Conservation (phyloP, 2,329 filamentous ascomycete genomes). For the Cryphonectria japonica region DNA sequence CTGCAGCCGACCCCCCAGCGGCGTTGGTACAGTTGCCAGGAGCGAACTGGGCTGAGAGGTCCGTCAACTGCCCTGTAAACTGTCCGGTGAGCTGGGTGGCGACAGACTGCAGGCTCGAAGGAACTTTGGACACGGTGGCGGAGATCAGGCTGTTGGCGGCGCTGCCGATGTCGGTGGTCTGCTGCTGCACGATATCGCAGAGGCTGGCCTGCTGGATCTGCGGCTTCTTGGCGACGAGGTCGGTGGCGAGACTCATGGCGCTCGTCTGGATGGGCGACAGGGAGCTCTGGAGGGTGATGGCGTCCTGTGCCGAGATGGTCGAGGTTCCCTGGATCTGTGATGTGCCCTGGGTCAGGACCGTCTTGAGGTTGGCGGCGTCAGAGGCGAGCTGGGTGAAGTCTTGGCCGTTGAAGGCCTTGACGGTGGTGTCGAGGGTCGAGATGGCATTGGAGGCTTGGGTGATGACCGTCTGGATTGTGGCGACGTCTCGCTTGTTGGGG, state of each 20-base stretch:
- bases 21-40: conserved; percentile 38
- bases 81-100: conserved; percentile 35
- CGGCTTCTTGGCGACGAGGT: conserved; percentile 37
- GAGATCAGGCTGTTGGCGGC: conserved; percentile 37
- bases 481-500: conserved; percentile 32
- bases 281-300: conserved; percentile 28
- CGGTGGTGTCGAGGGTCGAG: conserved; percentile 35
- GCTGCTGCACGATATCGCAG: conserved; percentile 35
- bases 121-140: conserved; percentile 38
- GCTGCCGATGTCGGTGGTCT: conserved; percentile 34
- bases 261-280: conserved; percentile 35
- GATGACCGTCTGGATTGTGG: conserved; percentile 33
- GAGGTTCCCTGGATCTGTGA: conserved; percentile 18
- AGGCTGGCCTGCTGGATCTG: conserved; percentile 36
- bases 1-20: conserved; percentile 15
- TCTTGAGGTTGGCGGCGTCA: conserved; percentile 33
- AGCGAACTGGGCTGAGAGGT: conserved; percentile 35
- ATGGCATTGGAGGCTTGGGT: conserved; percentile 34
- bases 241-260: conserved; percentile 33
- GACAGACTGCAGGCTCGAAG: conserved; percentile 36
- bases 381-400: conserved; percentile 34
- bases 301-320: conserved; percentile 28
- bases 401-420: conserved; percentile 35
- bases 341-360: conserved; percentile 29
- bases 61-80: conserved; percentile 34